Evolutionary conservation across 148 eudicot genomes (phyloP).

Genomic region (Rhododendron vialii): DNA sequence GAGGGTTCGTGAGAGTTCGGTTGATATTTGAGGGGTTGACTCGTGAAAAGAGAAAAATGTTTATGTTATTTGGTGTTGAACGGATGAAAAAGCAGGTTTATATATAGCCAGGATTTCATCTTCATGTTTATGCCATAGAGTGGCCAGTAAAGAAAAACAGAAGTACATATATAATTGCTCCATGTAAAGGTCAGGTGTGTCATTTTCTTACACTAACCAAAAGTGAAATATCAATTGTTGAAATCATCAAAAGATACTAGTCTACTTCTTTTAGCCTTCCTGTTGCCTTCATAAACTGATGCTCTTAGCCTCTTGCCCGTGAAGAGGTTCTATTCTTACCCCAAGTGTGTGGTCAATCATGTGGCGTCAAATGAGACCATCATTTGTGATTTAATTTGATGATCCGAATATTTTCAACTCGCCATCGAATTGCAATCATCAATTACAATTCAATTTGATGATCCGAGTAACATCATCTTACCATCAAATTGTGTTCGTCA

Average conservation of each 20-base stretch:
- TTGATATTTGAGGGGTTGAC: slow-evolving; percentile 5
- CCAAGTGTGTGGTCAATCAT: background rate
- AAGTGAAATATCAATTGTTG: background rate
- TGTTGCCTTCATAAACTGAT: background rate
- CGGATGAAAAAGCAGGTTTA: background rate
- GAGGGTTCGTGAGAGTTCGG: background rate
- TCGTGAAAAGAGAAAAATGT: background rate
- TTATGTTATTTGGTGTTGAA: background rate
- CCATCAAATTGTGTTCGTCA: too few species aligned
- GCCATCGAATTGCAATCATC: too few species aligned
- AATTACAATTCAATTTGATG: too few species aligned
- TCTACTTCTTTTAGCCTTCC: background rate
- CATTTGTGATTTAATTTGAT: too few species aligned
- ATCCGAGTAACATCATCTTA: too few species aligned
- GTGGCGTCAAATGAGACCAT: background rate
- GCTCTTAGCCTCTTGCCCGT: background rate
- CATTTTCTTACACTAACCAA: slow-evolving; percentile 1
- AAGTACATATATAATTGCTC: slow-evolving; percentile 2
- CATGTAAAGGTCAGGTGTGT: slow-evolving; percentile 5
- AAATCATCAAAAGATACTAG: background rate
- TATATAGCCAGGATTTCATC: background rate
- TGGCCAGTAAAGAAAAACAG: slow-evolving; percentile 3
- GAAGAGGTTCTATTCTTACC: background rate
- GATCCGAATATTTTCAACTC: too few species aligned
- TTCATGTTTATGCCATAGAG: slow-evolving; percentile 1